phyloP scores from a whole-genome alignment of 1,284 basidiomycete species.

The Xanthoconium separans region DNA sequence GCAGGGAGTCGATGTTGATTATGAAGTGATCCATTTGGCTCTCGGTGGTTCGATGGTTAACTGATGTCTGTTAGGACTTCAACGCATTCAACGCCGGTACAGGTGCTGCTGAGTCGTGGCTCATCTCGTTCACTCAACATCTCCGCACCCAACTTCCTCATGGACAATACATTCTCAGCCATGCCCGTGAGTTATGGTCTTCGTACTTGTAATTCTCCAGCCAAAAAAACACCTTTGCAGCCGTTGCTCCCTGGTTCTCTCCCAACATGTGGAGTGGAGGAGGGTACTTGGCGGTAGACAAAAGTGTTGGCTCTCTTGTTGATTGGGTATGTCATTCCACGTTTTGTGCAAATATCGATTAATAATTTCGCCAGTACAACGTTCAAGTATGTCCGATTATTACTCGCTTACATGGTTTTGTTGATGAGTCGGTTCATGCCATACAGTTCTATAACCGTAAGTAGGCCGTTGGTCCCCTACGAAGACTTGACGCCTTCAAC shows the following conservation, averaged over 20 bases:
- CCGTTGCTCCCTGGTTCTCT: conserved; percentile 31
- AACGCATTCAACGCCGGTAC: too few species aligned
- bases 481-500: too few species aligned
- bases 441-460: conserved; percentile 3
- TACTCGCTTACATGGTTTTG: not conserved
- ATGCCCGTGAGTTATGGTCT: conserved; percentile 31
- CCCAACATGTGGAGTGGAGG: conserved; percentile 34
- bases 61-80: conserved; percentile 21
- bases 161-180: conserved; percentile 37
- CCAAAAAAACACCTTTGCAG: conserved; percentile 6
- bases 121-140: conserved; percentile 43
- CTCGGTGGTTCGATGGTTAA: too few species aligned
- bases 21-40: conserved; percentile 37
- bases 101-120: conserved; percentile 44
- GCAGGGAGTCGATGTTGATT: conserved; percentile 59
- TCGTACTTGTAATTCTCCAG: not conserved
- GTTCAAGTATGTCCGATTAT: conserved; percentile 1
- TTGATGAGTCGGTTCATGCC: not conserved
- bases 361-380: conserved; percentile 36
- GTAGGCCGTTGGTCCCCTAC: too few species aligned
- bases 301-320: conserved; percentile 52
- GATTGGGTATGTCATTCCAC: conserved; percentile 41
- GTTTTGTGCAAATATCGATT: not conserved
- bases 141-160: conserved; percentile 36
- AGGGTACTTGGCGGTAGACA: conserved; percentile 57